Base-by-base conservation (phyloP, 2,329 filamentous ascomycete genomes). In the Penicillium hesseltinei region DNA sequence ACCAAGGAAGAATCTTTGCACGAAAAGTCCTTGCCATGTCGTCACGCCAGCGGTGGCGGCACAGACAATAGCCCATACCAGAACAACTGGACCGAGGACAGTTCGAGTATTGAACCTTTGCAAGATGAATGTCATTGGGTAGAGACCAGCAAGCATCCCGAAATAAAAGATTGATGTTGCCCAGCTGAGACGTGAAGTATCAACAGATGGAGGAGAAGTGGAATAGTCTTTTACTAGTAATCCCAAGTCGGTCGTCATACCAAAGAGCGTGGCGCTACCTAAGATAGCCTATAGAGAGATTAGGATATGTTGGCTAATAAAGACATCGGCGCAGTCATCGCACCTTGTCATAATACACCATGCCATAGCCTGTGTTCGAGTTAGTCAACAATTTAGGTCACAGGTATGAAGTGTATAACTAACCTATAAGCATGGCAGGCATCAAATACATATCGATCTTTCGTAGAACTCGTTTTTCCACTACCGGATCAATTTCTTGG, bases 91-190 rank as follows among this genome's bases (percentile, higher is more conserved):
- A n/a, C 88, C 87, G 3, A 92, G 80, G 1, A 88, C 82, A 46
- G 81, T 80, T n/a, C 85, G 82, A 2, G 85, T 79, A 58, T 84
- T 78, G 75, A 90, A 89, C 21, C 84, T 82, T 71, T 92, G 89
- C 1, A 90, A 77, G 0, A 83, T 77, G 58, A 88, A 90, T 0
- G 87, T 87, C 82, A 91, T 85, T 2, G 88, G 89, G 60, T 90
- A 91, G 3, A 89, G 76, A 0, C 89, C 89, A 0, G 83, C 85
- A 2, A 92, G 80, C 87, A 90, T 89, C 38, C 89, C 89, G 63
- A 92, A 91, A 76, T 91, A 92, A 77, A 92, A 91, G 66, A 91
- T 79, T 0, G 87, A 91, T 0, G 88, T 91, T 2, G 89, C 89
- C 89, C 88, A 92, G 63, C 83, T 87, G 29, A 92, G 81, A 11